Base-by-base conservation (phyloP, 106 monocot species). In the Posidonia australis region DNA sequence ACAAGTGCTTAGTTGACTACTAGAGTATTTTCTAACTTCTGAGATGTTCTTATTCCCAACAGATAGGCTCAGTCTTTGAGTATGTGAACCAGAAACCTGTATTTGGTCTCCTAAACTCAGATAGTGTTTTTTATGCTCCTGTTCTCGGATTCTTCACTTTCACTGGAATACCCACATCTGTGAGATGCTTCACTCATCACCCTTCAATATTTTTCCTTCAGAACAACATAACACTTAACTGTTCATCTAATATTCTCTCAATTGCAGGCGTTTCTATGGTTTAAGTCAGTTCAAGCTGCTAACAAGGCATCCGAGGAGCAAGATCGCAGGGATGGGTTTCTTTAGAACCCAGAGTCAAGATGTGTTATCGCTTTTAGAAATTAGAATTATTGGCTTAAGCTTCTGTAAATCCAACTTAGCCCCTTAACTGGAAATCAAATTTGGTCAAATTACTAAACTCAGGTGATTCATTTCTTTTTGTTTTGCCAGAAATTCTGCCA, bases 241-340 rank as follows among this genome's bases (percentile, higher is more conserved):
- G 27, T 17, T 43, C 12, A 16, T 47, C 11, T 60, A 18, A 54
- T 55, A 20, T 24, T 46, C n/a, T 30, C 53, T 68, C 66, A 42
- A 23, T 16, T 71, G 41, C 41, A 94, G 93, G 89, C 70, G 5
- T 89, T 77, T 72, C 58, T 94, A 73, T 94, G 93, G 93, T 94
- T 81, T 64, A 89, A 82, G 78, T 86, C 93, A 49, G 93, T 94
- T 48, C 84, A 86, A 74, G 77, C 64, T 44, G 89, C 93, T 20
- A 89, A 93, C 67, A 86, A 84, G 72, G 89, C 74, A 71, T 72
- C 93, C 21, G 93, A 93, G 53, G 93, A 93, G 65, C 89, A 93
- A 64, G 93, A 93, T 58, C 76, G 77, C 41, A 79, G 61, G 76
- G 93, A 89, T 73, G 89, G 93, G 0, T 89, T 65, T 67, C 62